phyloP scores from a whole-genome alignment of 2,329 filamentous ascomycete species.

The Aspergillus fischeri region DNA sequence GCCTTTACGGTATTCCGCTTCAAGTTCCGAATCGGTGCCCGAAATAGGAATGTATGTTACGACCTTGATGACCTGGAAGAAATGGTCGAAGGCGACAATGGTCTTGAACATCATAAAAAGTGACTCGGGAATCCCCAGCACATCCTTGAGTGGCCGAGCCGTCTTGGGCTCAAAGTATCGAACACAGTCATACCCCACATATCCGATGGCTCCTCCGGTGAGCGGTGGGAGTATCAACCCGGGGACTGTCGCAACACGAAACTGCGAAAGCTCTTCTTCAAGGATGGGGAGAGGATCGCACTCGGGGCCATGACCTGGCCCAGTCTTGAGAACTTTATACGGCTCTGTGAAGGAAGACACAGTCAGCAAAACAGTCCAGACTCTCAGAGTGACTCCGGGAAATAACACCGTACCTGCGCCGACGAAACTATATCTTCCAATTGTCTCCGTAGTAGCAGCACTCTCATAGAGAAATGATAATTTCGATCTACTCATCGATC shows the following conservation, averaged over 20 bases:
- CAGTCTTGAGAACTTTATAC: conserved; percentile 78
- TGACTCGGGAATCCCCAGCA: conserved; percentile 84
- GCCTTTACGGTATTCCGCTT: conserved; percentile 66
- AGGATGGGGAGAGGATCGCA: conserved; percentile 80
- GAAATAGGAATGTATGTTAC: conserved; percentile 83
- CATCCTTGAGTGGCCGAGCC: conserved; percentile 80
- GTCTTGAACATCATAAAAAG: conserved; percentile 97
- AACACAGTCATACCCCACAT: conserved; percentile 96
- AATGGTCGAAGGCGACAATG: conserved; percentile 89
- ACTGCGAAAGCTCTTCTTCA: conserved; percentile 72
- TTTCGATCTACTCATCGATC: conserved; percentile 49
- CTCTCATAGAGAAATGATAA: conserved; percentile 95
- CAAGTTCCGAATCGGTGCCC: conserved; percentile 53
- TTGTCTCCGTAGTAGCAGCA: conserved; percentile 82
- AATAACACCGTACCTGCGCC: conserved; percentile 59
- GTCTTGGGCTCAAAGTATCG: conserved; percentile 98
- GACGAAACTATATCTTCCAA: conserved; percentile 93
- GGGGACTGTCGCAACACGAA: conserved; percentile 77
- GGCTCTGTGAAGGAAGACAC: conserved; percentile 43
- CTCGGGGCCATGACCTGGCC: conserved; percentile 78
- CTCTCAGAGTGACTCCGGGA: background rate
- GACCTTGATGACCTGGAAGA: conserved; percentile 87
- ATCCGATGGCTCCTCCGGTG: conserved; percentile 89
- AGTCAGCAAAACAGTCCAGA: conserved; percentile 8
- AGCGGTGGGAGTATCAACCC: conserved; percentile 78